Conservation (phyloP, 805 yeast species). For the Nakazawaea ernobii region DNA sequence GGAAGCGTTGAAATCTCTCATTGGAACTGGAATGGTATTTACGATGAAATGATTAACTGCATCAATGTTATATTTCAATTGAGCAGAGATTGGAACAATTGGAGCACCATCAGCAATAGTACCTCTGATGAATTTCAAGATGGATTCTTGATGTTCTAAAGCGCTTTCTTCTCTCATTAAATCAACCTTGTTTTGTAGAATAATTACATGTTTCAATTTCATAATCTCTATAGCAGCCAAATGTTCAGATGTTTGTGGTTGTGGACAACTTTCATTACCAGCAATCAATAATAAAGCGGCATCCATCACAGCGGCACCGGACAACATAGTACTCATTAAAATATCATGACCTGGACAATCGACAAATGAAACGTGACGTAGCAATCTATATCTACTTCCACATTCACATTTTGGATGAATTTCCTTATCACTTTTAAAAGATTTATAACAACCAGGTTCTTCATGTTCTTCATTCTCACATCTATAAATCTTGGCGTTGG, state of each 20-base stretch:
- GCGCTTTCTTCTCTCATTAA: conserved; percentile 97
- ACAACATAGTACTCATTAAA: conserved; percentile 99
- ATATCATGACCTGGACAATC: conserved; percentile 99
- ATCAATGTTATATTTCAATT: conserved; percentile 95
- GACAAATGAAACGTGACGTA: conserved; percentile 97
- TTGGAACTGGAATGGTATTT: conserved; percentile 91
- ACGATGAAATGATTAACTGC: conserved; percentile 97
- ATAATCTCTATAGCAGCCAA: conserved; percentile 98
- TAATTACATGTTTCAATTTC: conserved; percentile 95
- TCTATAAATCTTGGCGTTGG: conserved; percentile 96
- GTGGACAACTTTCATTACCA: conserved; percentile 99
- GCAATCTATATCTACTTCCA: conserved; percentile 79
- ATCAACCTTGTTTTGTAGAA: conserved; percentile 96
- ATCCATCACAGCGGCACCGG: conserved; percentile 99
- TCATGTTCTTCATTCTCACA: conserved; percentile 83
- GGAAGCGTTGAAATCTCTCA: conserved; percentile 88
- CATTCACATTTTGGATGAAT: conserved; percentile 90
- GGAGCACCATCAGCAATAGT: conserved; percentile 99
- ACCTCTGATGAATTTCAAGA: conserved; percentile 89
- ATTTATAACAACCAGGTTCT: conserved; percentile 91
- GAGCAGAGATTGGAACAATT: conserved; percentile 97
- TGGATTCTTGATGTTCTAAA: conserved; percentile 89
- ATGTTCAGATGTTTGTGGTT: conserved; percentile 99
- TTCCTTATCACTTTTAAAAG: conserved; percentile 93
- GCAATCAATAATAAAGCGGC: conserved; percentile 95